Evolutionary conservation across 164 flowering plant species (phyloP).

Genomic region (Euptelea pleiosperma): DNA sequence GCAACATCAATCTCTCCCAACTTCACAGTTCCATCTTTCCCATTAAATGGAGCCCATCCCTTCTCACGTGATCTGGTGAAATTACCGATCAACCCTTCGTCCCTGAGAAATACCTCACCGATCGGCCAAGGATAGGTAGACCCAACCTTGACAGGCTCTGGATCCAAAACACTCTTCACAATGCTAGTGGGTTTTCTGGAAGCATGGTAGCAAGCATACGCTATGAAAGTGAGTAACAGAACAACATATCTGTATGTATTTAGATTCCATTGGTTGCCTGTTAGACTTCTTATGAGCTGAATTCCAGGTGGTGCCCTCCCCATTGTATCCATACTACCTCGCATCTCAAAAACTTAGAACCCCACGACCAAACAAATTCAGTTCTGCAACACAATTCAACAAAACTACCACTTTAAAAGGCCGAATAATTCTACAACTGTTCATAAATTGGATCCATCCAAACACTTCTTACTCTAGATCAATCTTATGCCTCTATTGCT

Average conservation of each 20-base stretch:
- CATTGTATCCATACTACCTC: slow-evolving; percentile 9
- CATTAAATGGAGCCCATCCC: slow-evolving; percentile 91
- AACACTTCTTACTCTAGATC: too few relatives aligned
- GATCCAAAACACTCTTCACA: slow-evolving; percentile 77
- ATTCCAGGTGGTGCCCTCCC: slow-evolving; percentile 61
- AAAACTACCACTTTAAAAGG: too few relatives aligned
- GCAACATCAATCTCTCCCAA: slow-evolving; percentile 91
- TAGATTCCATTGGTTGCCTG: slow-evolving; percentile 53
- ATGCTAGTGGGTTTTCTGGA: slow-evolving; percentile 88
- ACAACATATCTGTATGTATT: slow-evolving; percentile 51
- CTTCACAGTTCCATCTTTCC: slow-evolving; percentile 62
- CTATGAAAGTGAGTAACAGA: slow-evolving; percentile 74
- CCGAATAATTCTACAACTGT: too few relatives aligned
- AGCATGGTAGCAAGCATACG: slow-evolving; percentile 87
- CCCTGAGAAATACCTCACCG: slow-evolving; percentile 49
- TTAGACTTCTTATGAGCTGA: slow-evolving; percentile 35
- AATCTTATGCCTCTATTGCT: too few relatives aligned
- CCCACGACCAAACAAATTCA: background rate
- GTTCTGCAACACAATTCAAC: background rate
- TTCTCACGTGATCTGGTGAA: background rate
- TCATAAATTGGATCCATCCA: too few relatives aligned
- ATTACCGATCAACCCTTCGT: slow-evolving; percentile 18
- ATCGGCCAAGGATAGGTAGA: slow-evolving; percentile 46
- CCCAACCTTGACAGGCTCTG: slow-evolving; percentile 30
- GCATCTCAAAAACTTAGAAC: background rate